Evolutionary conservation across 306 rosid species (phyloP), one percentile per base, ranked within the genome.

Genomic region (Cicer yamashitae): DNA sequence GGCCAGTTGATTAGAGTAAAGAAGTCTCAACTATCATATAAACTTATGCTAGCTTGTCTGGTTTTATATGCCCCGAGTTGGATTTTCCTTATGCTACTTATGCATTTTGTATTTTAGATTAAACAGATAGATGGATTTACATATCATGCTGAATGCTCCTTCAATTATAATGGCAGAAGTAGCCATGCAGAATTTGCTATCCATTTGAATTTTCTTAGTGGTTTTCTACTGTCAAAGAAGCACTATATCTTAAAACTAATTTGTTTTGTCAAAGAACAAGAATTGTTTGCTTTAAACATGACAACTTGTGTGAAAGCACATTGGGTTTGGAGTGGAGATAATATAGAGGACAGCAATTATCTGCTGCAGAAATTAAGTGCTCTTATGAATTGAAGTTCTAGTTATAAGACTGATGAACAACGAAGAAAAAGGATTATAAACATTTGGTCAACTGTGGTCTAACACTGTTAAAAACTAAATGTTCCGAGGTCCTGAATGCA

Each of bases 401-500:
- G 47, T 39, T 65, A 17, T 56, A 73, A 43, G 70, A 45, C 6
- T 34, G 50, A 30, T 71, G 41, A 43, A 15, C 6, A 17, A 10
- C 64, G 68, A 51, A 10, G 73, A 14, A 71, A 22, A 60, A 40
- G 15, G 38, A 59, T 65, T 52, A 43, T 45, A 44, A 38, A 72
- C 43, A 34, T 70, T 43, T 52, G 46, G 37, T 75, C 47, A 39
- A 39, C 50, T 20, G 14, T 65, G 62, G 54, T 73, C 45, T 17
- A 66, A 39, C 40, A 44, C 43, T 40, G 75, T 67, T 43, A 65
- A 20, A n/a, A 59, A 39, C 50, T 38, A 37, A 54, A 14, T 74
- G 81, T 48, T 53, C 47, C 57, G 65, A 57, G 79, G 81, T 48
- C 61, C 47, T 70, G 70, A 57, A 83, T 64, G 56, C 72, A 66